Percentiles rank a stretch among this genome's conserved stretches.
phyloP scores from a whole-genome alignment of 306 rosid genomes.

The Begonia peltatifolia region DNA sequence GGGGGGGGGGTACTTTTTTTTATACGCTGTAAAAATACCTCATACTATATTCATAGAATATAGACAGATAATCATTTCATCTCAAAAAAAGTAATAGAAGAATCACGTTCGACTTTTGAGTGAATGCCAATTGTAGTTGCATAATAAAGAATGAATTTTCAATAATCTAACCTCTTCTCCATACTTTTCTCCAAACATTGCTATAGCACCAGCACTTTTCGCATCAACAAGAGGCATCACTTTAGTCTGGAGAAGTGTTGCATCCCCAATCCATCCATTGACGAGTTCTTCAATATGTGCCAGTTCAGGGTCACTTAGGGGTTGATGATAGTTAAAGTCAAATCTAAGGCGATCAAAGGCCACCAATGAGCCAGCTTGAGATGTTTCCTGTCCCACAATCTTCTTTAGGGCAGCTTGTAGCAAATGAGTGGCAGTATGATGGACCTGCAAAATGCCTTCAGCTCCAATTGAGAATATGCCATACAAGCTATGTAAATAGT shows the following conservation, averaged over 20 bases:
- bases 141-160: too few species aligned
- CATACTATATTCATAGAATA: too few species aligned
- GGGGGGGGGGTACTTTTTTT: too few species aligned
- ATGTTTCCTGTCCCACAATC: conserved; percentile 77
- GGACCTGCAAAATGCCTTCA: conserved; percentile 46
- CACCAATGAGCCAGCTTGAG: conserved; percentile 97
- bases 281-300: conserved; percentile 54
- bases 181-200: conserved; percentile 95
- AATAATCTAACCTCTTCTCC: conserved; percentile 59
- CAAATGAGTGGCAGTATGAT: conserved; percentile 95
- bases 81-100: too few species aligned
- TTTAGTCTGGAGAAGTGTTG: conserved; percentile 60
- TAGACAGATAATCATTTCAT: too few species aligned
- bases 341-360: conserved; percentile 91
- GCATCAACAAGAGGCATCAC: conserved; percentile 84
- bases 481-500: conserved; percentile 3
- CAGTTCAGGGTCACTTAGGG: conserved; percentile 58
- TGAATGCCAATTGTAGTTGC: too few species aligned
- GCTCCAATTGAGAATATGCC: background rate
- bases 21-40: too few species aligned
- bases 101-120: too few species aligned
- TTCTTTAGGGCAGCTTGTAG: conserved; percentile 83
- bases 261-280: conserved; percentile 72
- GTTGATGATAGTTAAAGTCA: conserved; percentile 85
- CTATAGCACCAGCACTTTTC: conserved; percentile 82